Evolutionary conservation across 352 stramenopile species (phyloP).

Genomic region (Pythium dissotocum): DNA sequence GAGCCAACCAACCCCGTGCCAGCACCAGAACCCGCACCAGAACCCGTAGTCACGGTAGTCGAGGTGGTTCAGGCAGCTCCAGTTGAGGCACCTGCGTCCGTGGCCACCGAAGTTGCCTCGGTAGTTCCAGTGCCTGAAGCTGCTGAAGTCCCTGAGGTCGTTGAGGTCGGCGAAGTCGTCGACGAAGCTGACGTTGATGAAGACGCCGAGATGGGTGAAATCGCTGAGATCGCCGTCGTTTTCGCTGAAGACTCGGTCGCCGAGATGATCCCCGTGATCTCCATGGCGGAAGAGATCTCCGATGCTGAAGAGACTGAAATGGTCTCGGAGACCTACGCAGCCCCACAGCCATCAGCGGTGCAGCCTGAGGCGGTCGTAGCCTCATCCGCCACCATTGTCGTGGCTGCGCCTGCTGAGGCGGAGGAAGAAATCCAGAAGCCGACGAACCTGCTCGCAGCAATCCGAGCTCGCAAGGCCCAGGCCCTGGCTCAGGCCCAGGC

Average conservation of each 20-base stretch:
- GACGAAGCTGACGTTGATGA: not conserved
- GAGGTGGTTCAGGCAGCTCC: not conserved
- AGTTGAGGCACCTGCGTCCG: not conserved
- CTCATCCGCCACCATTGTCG: not conserved
- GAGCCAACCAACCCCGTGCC: not conserved
- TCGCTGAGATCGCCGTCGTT: not conserved
- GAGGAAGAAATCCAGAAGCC: constrained; percentile 10
- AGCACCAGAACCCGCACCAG: not conserved
- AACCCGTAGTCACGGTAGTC: not conserved
- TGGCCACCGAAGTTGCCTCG: not conserved
- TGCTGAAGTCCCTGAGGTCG: not conserved
- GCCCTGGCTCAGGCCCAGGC: not conserved
- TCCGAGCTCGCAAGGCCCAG: constrained; percentile 45
- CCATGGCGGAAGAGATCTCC: not conserved
- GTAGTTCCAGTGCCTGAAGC: no score
- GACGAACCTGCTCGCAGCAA: constrained; percentile 58
- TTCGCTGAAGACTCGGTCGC: not conserved
- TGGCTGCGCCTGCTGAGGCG: not conserved
- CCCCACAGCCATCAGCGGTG: not conserved
- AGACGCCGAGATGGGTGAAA: not conserved
- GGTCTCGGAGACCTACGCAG: not conserved
- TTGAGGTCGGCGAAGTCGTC: not conserved
- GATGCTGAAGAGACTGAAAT: not conserved
- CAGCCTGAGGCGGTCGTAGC: not conserved
- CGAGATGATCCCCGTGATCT: constrained; percentile 2